These are phyloP conservation scores for Erythrobasidium hasegawianum DNA, from an alignment of 1,284 basidiomycete genomes.

Conservation along the genomic window DNA sequence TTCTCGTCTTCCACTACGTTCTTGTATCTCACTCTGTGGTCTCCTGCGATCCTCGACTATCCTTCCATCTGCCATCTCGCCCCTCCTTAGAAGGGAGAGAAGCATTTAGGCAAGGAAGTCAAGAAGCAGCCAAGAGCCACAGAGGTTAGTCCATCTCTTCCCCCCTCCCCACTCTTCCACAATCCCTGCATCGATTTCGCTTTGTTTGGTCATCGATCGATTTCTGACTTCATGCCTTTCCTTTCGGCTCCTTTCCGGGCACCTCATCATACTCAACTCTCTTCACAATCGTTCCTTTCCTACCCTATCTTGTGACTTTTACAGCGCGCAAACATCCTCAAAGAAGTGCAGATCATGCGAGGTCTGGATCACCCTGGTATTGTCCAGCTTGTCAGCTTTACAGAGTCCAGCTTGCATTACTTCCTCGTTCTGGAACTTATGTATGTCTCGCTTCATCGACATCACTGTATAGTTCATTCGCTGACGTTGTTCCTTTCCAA, in stretches of 20 bases:
- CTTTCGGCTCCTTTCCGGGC: conserved; percentile 15
- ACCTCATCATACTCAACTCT: too few species aligned
- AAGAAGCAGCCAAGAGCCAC: conserved; percentile 90
- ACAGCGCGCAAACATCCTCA: conserved; percentile 95
- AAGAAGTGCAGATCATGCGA: conserved; percentile 99
- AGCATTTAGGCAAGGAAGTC: conserved; percentile 84
- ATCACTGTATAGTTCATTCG: conserved; percentile 7
- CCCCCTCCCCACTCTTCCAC: conserved; percentile 9
- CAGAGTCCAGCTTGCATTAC: conserved; percentile 88
- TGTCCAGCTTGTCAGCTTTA: conserved; percentile 82
- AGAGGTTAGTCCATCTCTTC: conserved; percentile 74
- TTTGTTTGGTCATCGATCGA: background rate
- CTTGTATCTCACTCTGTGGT: conserved; percentile 40
- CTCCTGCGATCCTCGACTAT: background rate
- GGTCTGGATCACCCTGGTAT: conserved; percentile 84
- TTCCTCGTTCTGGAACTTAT: conserved; percentile 80
- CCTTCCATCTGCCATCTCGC: conserved; percentile 26
- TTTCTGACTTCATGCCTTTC: conserved; percentile 2
- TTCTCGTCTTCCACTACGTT: conserved; percentile 18
- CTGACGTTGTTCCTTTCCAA: conserved; percentile 25
- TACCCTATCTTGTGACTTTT: conserved; percentile 27
- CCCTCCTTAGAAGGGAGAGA: conserved; percentile 72
- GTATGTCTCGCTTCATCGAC: conserved; percentile 51
- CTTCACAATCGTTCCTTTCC: too few species aligned
- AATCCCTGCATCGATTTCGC: background rate